Conservation (phyloP, 345 rosid species). For the Lepidium didymum region DNA sequence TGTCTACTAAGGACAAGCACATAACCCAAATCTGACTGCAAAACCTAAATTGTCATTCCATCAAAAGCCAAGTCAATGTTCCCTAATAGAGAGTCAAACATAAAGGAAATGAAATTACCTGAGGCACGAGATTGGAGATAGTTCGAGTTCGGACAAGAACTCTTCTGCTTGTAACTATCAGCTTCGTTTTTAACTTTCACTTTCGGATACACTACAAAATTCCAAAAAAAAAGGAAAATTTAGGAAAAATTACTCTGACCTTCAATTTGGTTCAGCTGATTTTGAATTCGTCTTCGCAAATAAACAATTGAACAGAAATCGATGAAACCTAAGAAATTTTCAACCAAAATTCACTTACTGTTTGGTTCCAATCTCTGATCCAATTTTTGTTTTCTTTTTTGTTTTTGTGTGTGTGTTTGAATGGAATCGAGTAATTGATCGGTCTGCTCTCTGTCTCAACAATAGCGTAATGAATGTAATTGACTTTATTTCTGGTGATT, state of each 20-base stretch:
- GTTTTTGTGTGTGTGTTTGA: neutral
- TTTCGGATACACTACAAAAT: slow-evolving; percentile 24
- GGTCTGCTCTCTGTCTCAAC: neutral
- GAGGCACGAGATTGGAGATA: slow-evolving; percentile 6
- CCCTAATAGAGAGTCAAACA: neutral
- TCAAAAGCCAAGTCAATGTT: neutral
- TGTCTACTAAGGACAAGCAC: neutral
- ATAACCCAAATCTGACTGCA: neutral
- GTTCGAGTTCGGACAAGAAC: slow-evolving; percentile 19
- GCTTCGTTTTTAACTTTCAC: neutral
- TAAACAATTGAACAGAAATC: neutral
- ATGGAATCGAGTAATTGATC: neutral
- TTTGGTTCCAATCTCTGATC: neutral
- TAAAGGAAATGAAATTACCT: neutral
- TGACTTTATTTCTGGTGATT: neutral
- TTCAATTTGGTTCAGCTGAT: neutral
- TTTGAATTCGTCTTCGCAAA: neutral
- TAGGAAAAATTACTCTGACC: neutral
- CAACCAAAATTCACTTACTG: slow-evolving; percentile 3
- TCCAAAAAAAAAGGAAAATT: neutral
- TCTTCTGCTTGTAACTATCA: neutral
- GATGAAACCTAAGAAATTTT: neutral
- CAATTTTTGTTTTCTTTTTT: neutral
- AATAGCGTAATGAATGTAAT: neutral
- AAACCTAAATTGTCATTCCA: neutral